Evolutionary conservation across 139 green algal genomes (phyloP).

Genomic region (Micractinium sp.): DNA sequence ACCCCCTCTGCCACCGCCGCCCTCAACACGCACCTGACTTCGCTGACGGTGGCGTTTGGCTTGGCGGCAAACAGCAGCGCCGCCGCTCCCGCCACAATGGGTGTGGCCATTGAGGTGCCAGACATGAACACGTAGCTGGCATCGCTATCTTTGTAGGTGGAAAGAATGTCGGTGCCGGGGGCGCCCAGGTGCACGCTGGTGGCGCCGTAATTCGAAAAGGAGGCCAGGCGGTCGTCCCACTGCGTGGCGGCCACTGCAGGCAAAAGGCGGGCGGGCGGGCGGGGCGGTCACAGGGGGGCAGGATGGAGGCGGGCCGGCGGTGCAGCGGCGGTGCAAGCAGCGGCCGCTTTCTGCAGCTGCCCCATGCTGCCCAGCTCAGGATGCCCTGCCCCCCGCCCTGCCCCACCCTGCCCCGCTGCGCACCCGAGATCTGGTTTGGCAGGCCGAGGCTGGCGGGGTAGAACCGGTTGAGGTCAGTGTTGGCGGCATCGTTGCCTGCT

Average conservation of each 20-base stretch:
- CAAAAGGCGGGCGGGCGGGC: too few relatives aligned
- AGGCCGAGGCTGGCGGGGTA: background rate
- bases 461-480: background rate
- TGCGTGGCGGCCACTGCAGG: background rate
- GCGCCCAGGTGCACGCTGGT: background rate
- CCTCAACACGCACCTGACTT: background rate
- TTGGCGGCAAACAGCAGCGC: constrained; percentile 47
- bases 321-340: background rate
- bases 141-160: background rate
- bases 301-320: background rate
- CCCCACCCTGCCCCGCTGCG: too few relatives aligned
- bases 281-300: background rate
- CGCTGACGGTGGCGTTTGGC: background rate
- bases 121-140: constrained; percentile 6
- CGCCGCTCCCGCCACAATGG: constrained; percentile 59
- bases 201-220: background rate
- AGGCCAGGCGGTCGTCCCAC: background rate
- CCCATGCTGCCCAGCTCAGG: background rate
- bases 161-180: background rate
- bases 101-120: constrained; percentile 92
- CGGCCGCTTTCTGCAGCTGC: background rate
- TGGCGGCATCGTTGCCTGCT: background rate
- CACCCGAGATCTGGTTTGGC: background rate
- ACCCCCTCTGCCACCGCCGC: background rate
- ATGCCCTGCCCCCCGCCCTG: background rate